phyloP scores from a whole-genome alignment of 768 basidiomycete species.

The Tricholoma terreum region DNA sequence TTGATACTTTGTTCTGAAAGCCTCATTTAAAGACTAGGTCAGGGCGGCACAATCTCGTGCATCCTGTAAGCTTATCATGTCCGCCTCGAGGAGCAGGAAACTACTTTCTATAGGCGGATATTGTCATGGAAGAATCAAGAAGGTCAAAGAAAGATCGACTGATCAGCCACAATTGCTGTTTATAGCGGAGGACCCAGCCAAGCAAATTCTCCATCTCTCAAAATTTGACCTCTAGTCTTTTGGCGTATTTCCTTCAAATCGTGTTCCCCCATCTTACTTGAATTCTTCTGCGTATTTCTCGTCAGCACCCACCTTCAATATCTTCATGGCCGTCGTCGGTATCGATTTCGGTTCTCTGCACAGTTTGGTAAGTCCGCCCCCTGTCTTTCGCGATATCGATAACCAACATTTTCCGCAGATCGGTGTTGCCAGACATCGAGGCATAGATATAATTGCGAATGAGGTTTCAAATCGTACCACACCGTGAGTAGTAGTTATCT shows the following conservation, averaged over 20 bases:
- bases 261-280: conserved; percentile 10
- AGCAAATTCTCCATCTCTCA: conserved; percentile 18
- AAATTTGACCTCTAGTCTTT: conserved; percentile 12
- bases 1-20: too few relatives aligned
- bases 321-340: conserved; percentile 86
- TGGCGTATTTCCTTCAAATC: neutral
- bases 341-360: conserved; percentile 90
- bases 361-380: conserved; percentile 62
- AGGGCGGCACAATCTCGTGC: too few relatives aligned
- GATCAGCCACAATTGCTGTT: conserved; percentile 14
- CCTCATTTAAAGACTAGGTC: too few relatives aligned
- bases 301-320: conserved; percentile 19
- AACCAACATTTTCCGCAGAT: conserved; percentile 49
- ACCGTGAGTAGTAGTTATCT: conserved; percentile 58
- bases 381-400: conserved; percentile 6
- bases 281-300: conserved; percentile 6
- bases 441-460: conserved; percentile 98
- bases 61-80: too few relatives aligned
- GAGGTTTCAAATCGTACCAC: conserved; percentile 97
- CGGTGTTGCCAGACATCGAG: conserved; percentile 91
- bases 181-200: conserved; percentile 20
- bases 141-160: conserved; percentile 18
- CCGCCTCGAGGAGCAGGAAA: too few relatives aligned
- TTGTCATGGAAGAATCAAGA: conserved; percentile 20
- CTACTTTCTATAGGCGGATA: neutral